These are phyloP conservation scores for Eutypella sp. DNA, from an alignment of 2,329 filamentous ascomycete species.

Conservation along the genomic window DNA sequence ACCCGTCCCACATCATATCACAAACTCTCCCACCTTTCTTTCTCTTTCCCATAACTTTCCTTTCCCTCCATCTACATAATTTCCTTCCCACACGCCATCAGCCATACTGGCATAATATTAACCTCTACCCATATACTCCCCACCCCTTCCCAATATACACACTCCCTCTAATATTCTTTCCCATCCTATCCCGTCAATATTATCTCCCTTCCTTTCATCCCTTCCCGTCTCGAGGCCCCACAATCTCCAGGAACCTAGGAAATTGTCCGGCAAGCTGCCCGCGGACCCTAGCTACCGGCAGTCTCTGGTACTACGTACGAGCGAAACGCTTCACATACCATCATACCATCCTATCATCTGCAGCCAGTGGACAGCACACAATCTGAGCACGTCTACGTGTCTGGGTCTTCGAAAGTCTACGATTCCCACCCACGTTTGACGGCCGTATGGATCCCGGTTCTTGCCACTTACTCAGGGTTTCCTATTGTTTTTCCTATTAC, in stretches of 20 bases:
- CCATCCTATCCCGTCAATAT: neutral
- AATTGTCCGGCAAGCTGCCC: conserved; percentile 17
- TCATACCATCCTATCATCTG: no score
- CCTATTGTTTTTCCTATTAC: conserved; percentile 22
- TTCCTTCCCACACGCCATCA: conserved; percentile 11
- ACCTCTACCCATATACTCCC: no score
- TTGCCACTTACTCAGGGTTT: conserved; percentile 16
- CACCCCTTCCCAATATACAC: no score
- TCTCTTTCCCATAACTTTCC: conserved; percentile 10
- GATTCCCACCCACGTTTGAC: no score
- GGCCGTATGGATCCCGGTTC: conserved; percentile 24
- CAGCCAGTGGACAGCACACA: conserved; percentile 16
- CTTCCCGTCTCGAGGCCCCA: conserved; percentile 11
- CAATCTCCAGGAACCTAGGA: conserved; percentile 13
- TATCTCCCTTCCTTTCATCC: conserved; percentile 8
- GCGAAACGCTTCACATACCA: conserved; percentile 16
- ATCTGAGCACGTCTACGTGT: conserved; percentile 7
- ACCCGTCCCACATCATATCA: conserved; percentile 16
- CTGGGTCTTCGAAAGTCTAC: conserved; percentile 17
- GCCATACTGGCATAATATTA: neutral
- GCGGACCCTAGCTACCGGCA: conserved; percentile 16
- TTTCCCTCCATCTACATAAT: conserved; percentile 12
- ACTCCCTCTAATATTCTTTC: no score
- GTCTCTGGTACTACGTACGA: conserved; percentile 17
- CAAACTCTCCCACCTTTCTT: conserved; percentile 19